Conservation (phyloP, 2,329 filamentous ascomycete genomes). For the Neofusicoccum kwambonambiense region DNA sequence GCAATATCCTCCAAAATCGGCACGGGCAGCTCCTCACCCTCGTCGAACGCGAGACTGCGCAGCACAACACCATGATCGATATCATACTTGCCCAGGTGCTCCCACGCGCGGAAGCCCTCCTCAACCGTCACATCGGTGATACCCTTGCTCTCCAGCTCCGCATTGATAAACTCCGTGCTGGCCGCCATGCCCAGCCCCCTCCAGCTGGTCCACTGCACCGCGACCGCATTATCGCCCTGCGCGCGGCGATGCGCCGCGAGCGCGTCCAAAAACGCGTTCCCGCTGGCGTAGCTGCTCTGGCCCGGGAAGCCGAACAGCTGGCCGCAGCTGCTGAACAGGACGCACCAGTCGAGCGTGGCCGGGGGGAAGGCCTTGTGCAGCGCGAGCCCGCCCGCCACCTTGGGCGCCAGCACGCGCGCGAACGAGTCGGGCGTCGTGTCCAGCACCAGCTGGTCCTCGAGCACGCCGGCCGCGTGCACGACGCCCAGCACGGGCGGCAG, state of each 20-base stretch:
- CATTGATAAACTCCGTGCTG: slow-evolving; percentile 39
- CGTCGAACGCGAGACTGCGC: slow-evolving; percentile 32
- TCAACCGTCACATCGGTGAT: slow-evolving; percentile 43
- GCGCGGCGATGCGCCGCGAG: slow-evolving; percentile 24
- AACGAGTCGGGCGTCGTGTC: slow-evolving; percentile 33
- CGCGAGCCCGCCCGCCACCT: slow-evolving; percentile 29
- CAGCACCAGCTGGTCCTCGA: slow-evolving; percentile 38
- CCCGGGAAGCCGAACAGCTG: slow-evolving; percentile 13
- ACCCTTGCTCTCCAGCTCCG: slow-evolving; percentile 43
- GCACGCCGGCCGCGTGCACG: slow-evolving; percentile 42
- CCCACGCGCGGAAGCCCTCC: slow-evolving; percentile 46
- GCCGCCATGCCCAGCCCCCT: slow-evolving; percentile 41
- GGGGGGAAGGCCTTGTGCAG: slow-evolving; percentile 31
- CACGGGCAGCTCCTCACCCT: slow-evolving; percentile 29
- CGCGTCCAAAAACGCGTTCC: slow-evolving; percentile 22
- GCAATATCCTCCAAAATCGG: slow-evolving; percentile 32
- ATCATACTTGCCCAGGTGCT: slow-evolving; percentile 35
- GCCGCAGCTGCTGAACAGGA: neutral
- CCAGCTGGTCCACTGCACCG: slow-evolving; percentile 47
- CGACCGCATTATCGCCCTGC: slow-evolving; percentile 42
- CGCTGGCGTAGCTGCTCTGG: slow-evolving; percentile 23
- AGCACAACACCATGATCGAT: slow-evolving; percentile 41
- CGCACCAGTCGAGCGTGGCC: slow-evolving; percentile 27
- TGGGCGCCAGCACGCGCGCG: slow-evolving; percentile 35
- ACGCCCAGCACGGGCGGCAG: slow-evolving; percentile 43